phyloP scores from a whole-genome alignment of 495 filamentous ascomycete species.

The Lentithecium fluviatile region DNA sequence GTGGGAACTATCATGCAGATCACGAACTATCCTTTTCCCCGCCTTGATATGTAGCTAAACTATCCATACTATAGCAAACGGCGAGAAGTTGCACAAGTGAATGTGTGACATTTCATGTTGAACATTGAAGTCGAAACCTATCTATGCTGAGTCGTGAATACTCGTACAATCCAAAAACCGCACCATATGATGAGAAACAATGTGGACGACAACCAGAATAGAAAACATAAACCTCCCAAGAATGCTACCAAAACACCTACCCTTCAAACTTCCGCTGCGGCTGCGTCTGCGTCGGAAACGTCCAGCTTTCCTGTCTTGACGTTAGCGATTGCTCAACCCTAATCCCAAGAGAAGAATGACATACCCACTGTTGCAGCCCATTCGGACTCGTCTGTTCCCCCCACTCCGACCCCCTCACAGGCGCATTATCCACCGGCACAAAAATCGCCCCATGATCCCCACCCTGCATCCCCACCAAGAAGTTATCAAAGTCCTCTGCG shows the following conservation, averaged over 20 bases:
- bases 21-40: too few relatives aligned
- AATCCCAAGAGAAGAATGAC: background rate
- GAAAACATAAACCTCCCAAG: too few relatives aligned
- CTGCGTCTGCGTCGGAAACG: slow-evolving; percentile 7
- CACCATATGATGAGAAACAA: too few relatives aligned
- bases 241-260: background rate
- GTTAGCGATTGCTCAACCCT: background rate
- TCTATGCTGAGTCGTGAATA: too few relatives aligned
- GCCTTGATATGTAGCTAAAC: too few relatives aligned
- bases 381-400: background rate
- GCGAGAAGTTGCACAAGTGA: too few relatives aligned
- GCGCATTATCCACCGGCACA: slow-evolving; percentile 18
- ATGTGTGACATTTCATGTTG: too few relatives aligned
- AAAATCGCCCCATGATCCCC: slow-evolving; percentile 29
- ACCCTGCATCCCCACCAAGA: slow-evolving; percentile 19
- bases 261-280: background rate
- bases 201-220: too few relatives aligned
- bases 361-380: background rate
- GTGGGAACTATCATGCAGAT: too few relatives aligned
- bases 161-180: too few relatives aligned
- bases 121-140: too few relatives aligned
- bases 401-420: background rate
- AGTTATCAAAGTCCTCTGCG: slow-evolving; percentile 23
- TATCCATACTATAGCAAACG: too few relatives aligned
- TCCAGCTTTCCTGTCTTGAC: background rate